Base-by-base conservation (phyloP, 2,329 filamentous ascomycete species). In the Fusarium odoratissimum region DNA sequence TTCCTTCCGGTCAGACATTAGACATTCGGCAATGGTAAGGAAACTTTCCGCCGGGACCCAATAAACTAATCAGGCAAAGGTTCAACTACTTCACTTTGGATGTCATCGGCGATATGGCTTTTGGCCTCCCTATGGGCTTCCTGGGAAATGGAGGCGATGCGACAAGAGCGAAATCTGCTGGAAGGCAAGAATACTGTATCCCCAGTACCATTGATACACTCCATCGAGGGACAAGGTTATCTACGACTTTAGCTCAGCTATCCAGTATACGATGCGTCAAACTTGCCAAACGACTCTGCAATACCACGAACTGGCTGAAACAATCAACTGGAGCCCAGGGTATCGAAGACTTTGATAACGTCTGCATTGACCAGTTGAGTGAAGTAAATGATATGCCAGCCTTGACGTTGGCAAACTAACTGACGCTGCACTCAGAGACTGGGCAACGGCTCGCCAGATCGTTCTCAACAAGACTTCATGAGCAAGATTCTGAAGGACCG, bases 71-170 rank as follows among this genome's bases (percentile, higher is more conserved):
- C 35, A 19, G 6, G 9, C 2, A 21, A 37, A 41, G 51, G 51
- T 41, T 55, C 21, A 31, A 31, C 13, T 56, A 31, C 28, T 56
- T 41, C n/a, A 56, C 52, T 28, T 41, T 56, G 8, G 52, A 56
- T 4, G 38, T 56, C 17, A 42, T 56, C 17, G 28, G 38, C 4
- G 35, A 49, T 31, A 49, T 49, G 46, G 46, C 46, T n/a, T 33
- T 33, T 40, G 11, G 38, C 30, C 38, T 42, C 52, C 37, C 38
- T 19, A 42, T 56, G 38, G 37, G 38, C 35, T 56, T 56, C 19
- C 25, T 42, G 23, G 11, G 21, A 17, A 3, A n/a, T 6, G 30
- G 37, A 13, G 21, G 52, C 14, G 37, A 56, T 23, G 5, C 13
- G 16, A 21, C 19, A 10, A 25, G 6, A 56, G 30, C 31, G 7